These are phyloP conservation scores for Lobosporangium transversale DNA, from an alignment of 192 early-diverging fungal species.

Conservation along the genomic window DNA sequence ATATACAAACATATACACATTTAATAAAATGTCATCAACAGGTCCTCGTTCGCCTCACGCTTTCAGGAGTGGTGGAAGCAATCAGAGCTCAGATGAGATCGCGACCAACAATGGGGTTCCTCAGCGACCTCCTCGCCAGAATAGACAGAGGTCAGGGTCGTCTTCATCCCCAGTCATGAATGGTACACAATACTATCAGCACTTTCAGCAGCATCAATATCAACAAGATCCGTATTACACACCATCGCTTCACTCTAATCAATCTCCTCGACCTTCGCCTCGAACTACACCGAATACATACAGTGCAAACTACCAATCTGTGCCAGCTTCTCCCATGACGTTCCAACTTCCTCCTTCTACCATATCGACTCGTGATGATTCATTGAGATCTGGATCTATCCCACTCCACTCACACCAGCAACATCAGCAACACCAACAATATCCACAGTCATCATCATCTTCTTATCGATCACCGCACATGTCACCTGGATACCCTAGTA, in stretches of 20 bases:
- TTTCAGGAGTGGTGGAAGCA: conserved; percentile 9
- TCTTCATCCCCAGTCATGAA: conserved; percentile 28
- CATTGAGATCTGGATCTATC: conserved; percentile 30
- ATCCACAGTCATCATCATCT: conserved; percentile 11
- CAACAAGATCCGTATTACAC: conserved; percentile 33
- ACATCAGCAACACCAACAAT: conserved; percentile 2
- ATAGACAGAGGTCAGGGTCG: conserved; percentile 26
- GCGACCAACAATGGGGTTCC: conserved; percentile 17
- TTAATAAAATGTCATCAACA: conserved; percentile 12
- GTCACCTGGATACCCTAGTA: conserved; percentile 25
- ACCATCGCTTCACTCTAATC: conserved; percentile 17
- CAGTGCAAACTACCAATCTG: conserved; percentile 14
- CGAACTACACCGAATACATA: conserved; percentile 31
- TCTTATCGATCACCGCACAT: conserved; percentile 41
- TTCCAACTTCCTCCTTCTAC: conserved; percentile 45
- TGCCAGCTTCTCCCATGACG: conserved; percentile 29
- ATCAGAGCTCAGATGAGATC: conserved; percentile 34
- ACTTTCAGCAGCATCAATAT: conserved; percentile 22
- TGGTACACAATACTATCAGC: conserved; percentile 28
- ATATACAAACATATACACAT: too few relatives aligned
- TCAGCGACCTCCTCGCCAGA: conserved; percentile 34
- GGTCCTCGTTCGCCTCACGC: conserved; percentile 33
- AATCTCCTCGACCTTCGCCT: conserved; percentile 34
- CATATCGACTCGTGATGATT: conserved; percentile 23
- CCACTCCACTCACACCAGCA: conserved; percentile 11